Evolutionary conservation across 495 filamentous ascomycete genomes (phyloP).

Genomic region (Penicillium desertorum): DNA sequence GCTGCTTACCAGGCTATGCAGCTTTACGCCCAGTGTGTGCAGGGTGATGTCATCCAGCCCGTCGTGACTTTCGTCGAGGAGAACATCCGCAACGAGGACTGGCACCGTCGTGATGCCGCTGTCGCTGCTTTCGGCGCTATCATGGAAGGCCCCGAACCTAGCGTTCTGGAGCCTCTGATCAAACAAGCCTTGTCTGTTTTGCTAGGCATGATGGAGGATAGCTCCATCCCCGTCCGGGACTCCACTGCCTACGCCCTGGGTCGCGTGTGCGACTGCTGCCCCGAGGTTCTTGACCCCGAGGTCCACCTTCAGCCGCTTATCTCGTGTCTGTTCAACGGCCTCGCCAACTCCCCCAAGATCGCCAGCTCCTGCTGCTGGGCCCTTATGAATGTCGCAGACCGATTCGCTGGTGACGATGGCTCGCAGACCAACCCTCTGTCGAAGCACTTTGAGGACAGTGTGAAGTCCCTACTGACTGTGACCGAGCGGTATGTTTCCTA

Average conservation of each 20-base stretch:
- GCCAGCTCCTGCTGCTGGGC: conserved; percentile 98
- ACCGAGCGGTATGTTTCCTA: conserved; percentile 66
- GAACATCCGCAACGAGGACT: conserved; percentile 86
- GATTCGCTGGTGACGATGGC: conserved; percentile 81
- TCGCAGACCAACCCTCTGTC: conserved; percentile 79
- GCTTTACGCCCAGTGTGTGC: conserved; percentile 90
- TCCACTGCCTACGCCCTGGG: conserved; percentile 97
- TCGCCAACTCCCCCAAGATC: conserved; percentile 93
- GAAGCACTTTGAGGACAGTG: conserved; percentile 88
- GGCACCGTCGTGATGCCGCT: conserved; percentile 90
- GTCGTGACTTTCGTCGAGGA: conserved; percentile 88
- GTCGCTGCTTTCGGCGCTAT: conserved; percentile 98
- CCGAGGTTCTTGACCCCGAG: conserved; percentile 80
- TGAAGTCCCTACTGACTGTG: conserved; percentile 77
- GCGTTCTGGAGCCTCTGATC: conserved; percentile 82
- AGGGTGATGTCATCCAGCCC: conserved; percentile 72
- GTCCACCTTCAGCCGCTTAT: conserved; percentile 81
- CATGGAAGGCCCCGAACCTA: conserved; percentile 96
- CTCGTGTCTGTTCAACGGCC: conserved; percentile 81
- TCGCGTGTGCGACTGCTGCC: conserved; percentile 87
- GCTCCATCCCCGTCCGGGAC: conserved; percentile 83
- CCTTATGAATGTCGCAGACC: conserved; percentile 95
- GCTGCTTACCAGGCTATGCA: conserved; percentile 96
- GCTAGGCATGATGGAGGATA: conserved; percentile 94
- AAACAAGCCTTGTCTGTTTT: conserved; percentile 90